Base-by-base conservation (phyloP, 2,329 filamentous ascomycete genomes). In the Ceratocystis cacaofunesta region DNA sequence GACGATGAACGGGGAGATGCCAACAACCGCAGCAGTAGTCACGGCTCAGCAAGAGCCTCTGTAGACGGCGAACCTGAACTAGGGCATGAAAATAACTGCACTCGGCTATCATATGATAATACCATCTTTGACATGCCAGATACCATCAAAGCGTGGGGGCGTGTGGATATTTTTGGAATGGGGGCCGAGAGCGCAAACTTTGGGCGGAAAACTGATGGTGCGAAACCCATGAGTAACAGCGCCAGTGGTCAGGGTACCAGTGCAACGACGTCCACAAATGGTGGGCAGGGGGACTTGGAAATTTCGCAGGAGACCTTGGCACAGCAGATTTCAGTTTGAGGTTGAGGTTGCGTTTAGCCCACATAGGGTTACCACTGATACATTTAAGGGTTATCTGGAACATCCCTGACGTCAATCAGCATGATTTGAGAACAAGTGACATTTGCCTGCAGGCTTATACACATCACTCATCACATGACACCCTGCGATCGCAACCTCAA, bases 111-210 rank as follows among this genome's bases (percentile, higher is more conserved):
- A 58, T 0, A 82, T 60, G 82, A 84, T 69, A 74, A 74, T 69
- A 77, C 77, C 63, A 84, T 85, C 61, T 76, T 85, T 3, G 75
- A 79, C 64, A 76, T 75, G 36, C 75, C 28, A 5, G 50, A 62
- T n/a, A 58, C 66, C 8, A 52, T 67, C 6, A 43, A 61, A 8
- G 64, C 63, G 2, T 65, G 68, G 19, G 46, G 41, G 22, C n/a
- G 55, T 1, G 58, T 70, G 30, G 44, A 64, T 12, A 36, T 57
- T 46, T 62, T 68, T 12, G 65, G 48, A 6, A 63, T 70, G 32
- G 61, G 60, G 17, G 50, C 32, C 2, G 25, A 50, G n/a, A 70
- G 68, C 43, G 68, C 69, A 4, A 30, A 32, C 4, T 62, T 70
- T 25, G 60, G 63, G 5, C 62, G 69, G 48, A 46, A 50, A 19